Conservation (phyloP, 2,329 filamentous ascomycete species). For the Cytospora chrysosperma region DNA sequence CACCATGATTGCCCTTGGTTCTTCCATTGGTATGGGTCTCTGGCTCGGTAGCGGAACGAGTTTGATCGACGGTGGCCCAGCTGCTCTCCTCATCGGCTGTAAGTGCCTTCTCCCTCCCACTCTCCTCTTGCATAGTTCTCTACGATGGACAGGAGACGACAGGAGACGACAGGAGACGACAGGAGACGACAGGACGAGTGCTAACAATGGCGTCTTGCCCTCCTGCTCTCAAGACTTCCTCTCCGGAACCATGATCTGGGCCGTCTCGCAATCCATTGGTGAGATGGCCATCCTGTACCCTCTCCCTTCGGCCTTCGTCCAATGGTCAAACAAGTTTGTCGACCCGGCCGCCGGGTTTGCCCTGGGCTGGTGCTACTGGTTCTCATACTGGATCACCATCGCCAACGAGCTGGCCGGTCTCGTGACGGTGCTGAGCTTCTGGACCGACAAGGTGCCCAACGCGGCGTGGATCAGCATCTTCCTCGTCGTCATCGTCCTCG, state of each 20-base stretch:
- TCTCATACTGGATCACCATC: constrained; percentile 44
- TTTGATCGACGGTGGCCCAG: constrained; percentile 42
- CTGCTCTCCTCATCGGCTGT: constrained; percentile 45
- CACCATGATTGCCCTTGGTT: constrained; percentile 52
- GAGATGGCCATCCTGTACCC: constrained; percentile 48
- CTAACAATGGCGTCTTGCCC: background rate
- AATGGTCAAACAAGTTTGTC: constrained; percentile 47
- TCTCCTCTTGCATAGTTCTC: background rate
- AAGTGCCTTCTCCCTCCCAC: no score
- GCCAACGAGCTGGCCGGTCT: constrained; percentile 44
- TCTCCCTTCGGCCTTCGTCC: constrained; percentile 45
- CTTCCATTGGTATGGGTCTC: constrained; percentile 46
- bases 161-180: no score
- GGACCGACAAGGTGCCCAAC: constrained; percentile 42
- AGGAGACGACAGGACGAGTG: no score
- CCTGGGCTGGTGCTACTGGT: constrained; percentile 48
- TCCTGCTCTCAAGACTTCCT: constrained; percentile 29
- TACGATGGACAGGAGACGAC: no score
- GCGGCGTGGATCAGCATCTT: constrained; percentile 46
- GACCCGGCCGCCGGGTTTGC: constrained; percentile 43
- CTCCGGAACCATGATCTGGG: constrained; percentile 47
- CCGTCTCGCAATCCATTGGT: constrained; percentile 45
- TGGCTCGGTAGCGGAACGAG: constrained; percentile 47
- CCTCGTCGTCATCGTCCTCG: constrained; percentile 38
- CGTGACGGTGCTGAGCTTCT: constrained; percentile 43